Percentiles rank a stretch among this genome's conserved stretches.
Evolutionary conservation across 345 rosid species (phyloP).

Genomic region (Erysimum cheiranthoides): DNA sequence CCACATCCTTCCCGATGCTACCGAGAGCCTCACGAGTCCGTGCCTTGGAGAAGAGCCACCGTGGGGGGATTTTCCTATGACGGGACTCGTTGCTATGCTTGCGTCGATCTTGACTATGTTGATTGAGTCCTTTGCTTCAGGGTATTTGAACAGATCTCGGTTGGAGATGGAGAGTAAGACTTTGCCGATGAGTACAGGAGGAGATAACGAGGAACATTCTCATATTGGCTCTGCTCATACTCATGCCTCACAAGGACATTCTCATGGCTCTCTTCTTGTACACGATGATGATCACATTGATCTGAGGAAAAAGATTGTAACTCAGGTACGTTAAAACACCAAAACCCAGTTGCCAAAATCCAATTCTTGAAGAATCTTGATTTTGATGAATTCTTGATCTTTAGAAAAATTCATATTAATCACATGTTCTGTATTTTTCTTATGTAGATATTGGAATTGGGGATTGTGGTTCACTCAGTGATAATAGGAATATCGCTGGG

Average conservation of each 20-base stretch:
- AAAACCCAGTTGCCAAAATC: neutral
- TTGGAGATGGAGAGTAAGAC: conserved; percentile 36
- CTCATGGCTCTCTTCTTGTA: conserved; percentile 55
- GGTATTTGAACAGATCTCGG: conserved; percentile 50
- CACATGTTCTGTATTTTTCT: neutral
- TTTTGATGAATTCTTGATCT: neutral
- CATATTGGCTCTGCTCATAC: conserved; percentile 57
- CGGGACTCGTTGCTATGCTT: conserved; percentile 68
- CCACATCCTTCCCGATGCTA: conserved; percentile 71
- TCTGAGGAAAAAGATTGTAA: conserved; percentile 50
- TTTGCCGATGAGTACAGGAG: conserved; percentile 29
- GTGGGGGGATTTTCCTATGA: conserved; percentile 64
- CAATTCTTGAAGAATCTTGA: neutral
- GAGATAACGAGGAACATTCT: conserved; percentile 28
- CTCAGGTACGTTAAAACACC: conserved; percentile 40
- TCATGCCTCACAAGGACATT: conserved; percentile 65
- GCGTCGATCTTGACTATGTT: conserved; percentile 58
- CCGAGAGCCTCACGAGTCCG: conserved; percentile 59
- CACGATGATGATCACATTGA: conserved; percentile 26
- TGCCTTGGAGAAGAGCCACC: conserved; percentile 50
- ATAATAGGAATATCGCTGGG: conserved; percentile 69
- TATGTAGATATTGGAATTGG: conserved; percentile 63
- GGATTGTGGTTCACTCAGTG: conserved; percentile 72
- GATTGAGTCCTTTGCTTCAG: conserved; percentile 63
- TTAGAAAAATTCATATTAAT: neutral